phyloP scores from a whole-genome alignment of 2,329 filamentous ascomycete species.

The Cercospora beticola region DNA sequence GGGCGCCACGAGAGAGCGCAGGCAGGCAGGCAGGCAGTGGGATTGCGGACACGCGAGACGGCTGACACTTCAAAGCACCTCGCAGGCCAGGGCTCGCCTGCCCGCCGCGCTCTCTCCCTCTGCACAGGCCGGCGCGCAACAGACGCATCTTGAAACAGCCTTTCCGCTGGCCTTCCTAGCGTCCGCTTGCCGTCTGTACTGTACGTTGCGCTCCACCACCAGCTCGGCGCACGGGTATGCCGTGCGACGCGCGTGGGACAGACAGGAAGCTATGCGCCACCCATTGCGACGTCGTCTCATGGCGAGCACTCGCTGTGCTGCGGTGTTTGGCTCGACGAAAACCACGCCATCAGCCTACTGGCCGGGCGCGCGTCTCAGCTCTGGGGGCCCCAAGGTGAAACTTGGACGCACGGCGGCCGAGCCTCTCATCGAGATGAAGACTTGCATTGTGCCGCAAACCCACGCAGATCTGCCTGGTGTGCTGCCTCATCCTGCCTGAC shows the following conservation, averaged over 20 bases:
- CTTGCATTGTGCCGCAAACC: background rate
- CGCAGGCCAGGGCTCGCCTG: background rate
- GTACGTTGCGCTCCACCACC: background rate
- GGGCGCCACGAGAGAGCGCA: background rate
- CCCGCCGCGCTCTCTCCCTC: background rate
- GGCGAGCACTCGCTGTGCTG: background rate
- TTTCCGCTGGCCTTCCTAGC: background rate
- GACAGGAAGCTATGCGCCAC: background rate
- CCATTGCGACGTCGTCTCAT: background rate
- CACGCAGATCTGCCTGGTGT: background rate
- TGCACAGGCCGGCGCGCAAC: background rate
- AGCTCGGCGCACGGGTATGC: background rate
- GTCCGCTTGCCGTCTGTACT: background rate
- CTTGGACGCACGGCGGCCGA: background rate
- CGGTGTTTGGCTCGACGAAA: background rate
- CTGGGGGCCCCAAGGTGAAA: background rate
- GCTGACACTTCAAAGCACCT: background rate
- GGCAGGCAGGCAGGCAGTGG: background rate
- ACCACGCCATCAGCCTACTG: background rate
- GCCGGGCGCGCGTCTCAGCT: background rate
- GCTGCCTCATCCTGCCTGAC: background rate
- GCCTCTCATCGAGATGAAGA: conserved; percentile 12
- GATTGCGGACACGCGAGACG: background rate
- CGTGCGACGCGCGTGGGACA: conserved; percentile 2
- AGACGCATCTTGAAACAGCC: background rate